Conservation (phyloP, 305 asterid genomes). For the Euphrasia arctica region DNA sequence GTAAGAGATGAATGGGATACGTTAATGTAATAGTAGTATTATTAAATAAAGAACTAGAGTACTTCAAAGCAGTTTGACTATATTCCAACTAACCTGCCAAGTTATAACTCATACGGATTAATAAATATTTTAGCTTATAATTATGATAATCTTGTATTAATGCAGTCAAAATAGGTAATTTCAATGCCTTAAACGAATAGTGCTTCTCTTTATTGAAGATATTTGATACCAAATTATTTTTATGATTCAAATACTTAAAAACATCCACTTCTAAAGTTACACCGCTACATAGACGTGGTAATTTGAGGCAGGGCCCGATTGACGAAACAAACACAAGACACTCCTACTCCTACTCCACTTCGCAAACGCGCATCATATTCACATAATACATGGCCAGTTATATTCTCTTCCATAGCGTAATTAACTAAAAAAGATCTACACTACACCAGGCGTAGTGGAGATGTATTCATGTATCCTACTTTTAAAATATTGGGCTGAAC, state of each 20-base stretch:
- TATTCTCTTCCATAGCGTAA: background rate
- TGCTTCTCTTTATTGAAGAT: background rate
- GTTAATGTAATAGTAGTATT: background rate
- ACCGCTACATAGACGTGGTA: background rate
- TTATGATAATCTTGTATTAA: background rate
- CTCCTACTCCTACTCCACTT: no score
- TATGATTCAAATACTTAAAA: conserved; percentile 2
- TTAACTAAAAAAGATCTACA: background rate
- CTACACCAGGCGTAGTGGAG: no score
- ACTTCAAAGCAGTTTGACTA: background rate
- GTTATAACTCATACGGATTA: background rate
- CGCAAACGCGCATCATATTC: background rate
- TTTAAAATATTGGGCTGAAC: background rate
- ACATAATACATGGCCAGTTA: background rate
- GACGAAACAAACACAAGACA: no score
- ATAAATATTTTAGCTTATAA: conserved; percentile 4
- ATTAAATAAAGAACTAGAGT: background rate
- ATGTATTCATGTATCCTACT: no score
- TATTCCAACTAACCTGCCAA: background rate
- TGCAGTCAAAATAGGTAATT: background rate
- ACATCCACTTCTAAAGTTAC: background rate
- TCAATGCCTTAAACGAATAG: background rate
- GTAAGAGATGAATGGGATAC: background rate
- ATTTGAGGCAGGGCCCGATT: no score
- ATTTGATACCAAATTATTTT: background rate